A percentile compares a stretch with the other conserved stretches of the same genome.
These are phyloP conservation scores for Citrullus mucosospermus DNA, from an alignment of 306 rosid species.

Conservation along the genomic window DNA sequence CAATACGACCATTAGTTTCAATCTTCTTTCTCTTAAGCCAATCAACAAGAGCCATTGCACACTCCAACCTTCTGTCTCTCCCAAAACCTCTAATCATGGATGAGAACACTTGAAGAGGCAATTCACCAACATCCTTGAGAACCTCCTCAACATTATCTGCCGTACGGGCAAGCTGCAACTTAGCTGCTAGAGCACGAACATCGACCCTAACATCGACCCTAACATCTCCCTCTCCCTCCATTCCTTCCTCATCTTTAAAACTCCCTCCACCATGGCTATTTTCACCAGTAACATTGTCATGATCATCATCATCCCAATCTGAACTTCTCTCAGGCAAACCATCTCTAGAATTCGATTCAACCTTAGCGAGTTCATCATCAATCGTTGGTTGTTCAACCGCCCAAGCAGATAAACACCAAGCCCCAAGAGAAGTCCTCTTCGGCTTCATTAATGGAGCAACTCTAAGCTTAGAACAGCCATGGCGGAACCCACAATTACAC, in stretches of 20 bases:
- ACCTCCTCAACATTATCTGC: constrained; percentile 60
- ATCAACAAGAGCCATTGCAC: constrained; percentile 54
- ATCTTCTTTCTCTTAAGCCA: constrained; percentile 73
- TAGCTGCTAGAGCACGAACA: constrained; percentile 50
- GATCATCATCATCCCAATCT: constrained; percentile 16
- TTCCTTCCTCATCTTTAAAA: constrained; percentile 9
- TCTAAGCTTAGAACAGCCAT: constrained; percentile 25
- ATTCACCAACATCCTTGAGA: constrained; percentile 53
- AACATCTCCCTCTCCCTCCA: constrained; percentile 16
- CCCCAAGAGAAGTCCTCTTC: constrained; percentile 24
- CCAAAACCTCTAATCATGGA: constrained; percentile 73
- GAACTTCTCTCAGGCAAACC: constrained; percentile 9
- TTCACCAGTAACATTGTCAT: constrained; percentile 8
- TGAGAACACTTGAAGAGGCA: constrained; percentile 81
- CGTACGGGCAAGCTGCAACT: constrained; percentile 45
- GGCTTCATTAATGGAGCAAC: constrained; percentile 25
- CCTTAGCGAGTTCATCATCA: constrained; percentile 26
- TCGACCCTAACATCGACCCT: constrained; percentile 62
- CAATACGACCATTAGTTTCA: constrained; percentile 40
- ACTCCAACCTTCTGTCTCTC: constrained; percentile 49
- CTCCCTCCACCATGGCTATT: constrained; percentile 4
- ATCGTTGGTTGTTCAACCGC: constrained; percentile 33
- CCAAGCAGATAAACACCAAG: constrained; percentile 37
- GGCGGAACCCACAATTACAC: constrained; percentile 30
- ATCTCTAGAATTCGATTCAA: constrained; percentile 12